These are phyloP conservation scores for Cutaneotrichosporon dermatis DNA, from an alignment of 1,284 basidiomycete species.

Conservation along the genomic window DNA sequence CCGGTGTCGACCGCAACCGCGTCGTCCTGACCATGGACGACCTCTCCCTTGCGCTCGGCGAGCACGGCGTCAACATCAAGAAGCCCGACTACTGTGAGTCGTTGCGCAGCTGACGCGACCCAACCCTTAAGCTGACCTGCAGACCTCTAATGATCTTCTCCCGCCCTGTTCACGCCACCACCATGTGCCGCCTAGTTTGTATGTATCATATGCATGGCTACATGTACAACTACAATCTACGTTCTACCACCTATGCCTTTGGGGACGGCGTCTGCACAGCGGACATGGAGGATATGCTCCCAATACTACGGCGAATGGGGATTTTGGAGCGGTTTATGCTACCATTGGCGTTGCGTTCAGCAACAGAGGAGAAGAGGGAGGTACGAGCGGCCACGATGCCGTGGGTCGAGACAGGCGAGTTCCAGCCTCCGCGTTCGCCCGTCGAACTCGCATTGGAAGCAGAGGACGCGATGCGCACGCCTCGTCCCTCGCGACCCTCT, in stretches of 20 bases:
- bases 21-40: slow-evolving; percentile 98
- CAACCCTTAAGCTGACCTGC: background rate
- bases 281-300: background rate
- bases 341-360: background rate
- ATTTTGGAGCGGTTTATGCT: background rate
- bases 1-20: slow-evolving; percentile 70
- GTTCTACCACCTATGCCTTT: background rate
- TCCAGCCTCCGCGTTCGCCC: background rate
- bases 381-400: slow-evolving; percentile 4
- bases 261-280: background rate
- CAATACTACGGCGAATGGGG: background rate
- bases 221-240: slow-evolving; percentile 6
- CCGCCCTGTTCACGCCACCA: no score
- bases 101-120: slow-evolving; percentile 9
- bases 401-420: background rate
- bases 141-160: slow-evolving; percentile 5
- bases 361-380: background rate
- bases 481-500: no score
- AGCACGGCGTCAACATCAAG: slow-evolving; percentile 92
- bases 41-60: slow-evolving; percentile 79
- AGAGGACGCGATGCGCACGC: no score
- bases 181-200: background rate
- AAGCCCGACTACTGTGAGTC: slow-evolving; percentile 69
- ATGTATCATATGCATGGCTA: slow-evolving; percentile 9
- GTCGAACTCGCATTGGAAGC: background rate